Conservation (phyloP, 129 eudicot species). For the Scalesia atractyloides region DNA sequence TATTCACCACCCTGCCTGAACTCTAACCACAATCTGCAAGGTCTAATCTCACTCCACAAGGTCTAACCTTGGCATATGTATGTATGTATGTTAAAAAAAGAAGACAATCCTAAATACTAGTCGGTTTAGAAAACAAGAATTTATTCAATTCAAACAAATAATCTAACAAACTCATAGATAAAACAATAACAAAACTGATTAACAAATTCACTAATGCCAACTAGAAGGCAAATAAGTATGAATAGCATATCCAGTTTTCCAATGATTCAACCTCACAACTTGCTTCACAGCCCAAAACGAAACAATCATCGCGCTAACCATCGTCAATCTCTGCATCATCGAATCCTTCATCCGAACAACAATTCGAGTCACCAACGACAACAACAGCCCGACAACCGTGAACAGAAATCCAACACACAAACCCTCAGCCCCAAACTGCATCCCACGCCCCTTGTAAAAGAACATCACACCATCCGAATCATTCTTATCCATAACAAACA, state of each 20-base stretch:
- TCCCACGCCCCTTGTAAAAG: conserved; percentile 82
- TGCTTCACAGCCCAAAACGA: conserved; percentile 81
- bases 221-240: conserved; percentile 76
- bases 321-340: conserved; percentile 54
- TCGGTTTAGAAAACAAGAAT: too few relatives aligned
- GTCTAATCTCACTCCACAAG: too few relatives aligned
- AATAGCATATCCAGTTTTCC: conserved; percentile 81
- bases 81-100: too few relatives aligned
- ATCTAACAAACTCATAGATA: too few relatives aligned
- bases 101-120: too few relatives aligned
- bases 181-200: not conserved
- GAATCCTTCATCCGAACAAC: conserved; percentile 49
- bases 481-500: conserved; percentile 57
- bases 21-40: too few relatives aligned
- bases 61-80: too few relatives aligned
- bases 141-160: too few relatives aligned
- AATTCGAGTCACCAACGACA: conserved; percentile 53
- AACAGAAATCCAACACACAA: conserved; percentile 68
- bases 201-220: conserved; percentile 42
- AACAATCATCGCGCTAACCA: conserved; percentile 53
- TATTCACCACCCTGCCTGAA: too few relatives aligned
- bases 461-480: conserved; percentile 61
- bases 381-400: conserved; percentile 62
- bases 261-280: conserved; percentile 63
- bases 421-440: conserved; percentile 91